Evolutionary conservation across 768 basidiomycete genomes (phyloP), one percentile per base, ranked within the genome.

Genomic region (Trametes cubensis): DNA sequence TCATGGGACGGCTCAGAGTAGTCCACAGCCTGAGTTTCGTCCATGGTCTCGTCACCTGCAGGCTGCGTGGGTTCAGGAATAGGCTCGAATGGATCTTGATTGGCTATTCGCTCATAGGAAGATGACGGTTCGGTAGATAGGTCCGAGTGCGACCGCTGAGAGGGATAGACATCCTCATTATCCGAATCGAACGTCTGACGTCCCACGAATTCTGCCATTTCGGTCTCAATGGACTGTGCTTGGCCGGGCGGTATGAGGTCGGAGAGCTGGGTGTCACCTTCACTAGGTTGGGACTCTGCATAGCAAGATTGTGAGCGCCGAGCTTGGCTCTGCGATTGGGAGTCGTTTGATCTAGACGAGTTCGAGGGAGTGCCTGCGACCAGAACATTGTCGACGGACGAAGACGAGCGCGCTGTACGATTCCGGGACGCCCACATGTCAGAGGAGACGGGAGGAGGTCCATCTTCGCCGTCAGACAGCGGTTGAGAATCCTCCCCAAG

Each of bases 281-380:
- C 42, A 17, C 34, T 46, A 18, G 44, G 41, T 46, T 57, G 60
- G 0, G 60, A 53, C 1, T 47, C 55, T 1, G 28, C 17, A 21
- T 13, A 10, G n/a, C 48, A 60, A 23, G 47, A 42, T 15, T 60
- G 58, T 1, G 42, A 50, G 39, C 21, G 28, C 1, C 20, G 49
- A 1, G 40, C 26, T 13, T 58, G 61, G 13, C 38, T 49, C 18
- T 63, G 61, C 3, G 56, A 55, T 56, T 78, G 78, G 5, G 79
- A 79, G 44, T 75, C 74, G 34, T 71, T 76, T 0, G 81, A 81
- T 52, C 76, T 58, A 4, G 60, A 62, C n/a, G 66, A 65, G 23
- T 54, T 66, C 13, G 72, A 75, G 18, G 86, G 86, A 48, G 86
- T 87, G 40, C 81, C 75, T 50, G 74, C 81, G 2, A 85, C 85